Conservation (phyloP, 441 rosid species). For the Manihot esculenta region DNA sequence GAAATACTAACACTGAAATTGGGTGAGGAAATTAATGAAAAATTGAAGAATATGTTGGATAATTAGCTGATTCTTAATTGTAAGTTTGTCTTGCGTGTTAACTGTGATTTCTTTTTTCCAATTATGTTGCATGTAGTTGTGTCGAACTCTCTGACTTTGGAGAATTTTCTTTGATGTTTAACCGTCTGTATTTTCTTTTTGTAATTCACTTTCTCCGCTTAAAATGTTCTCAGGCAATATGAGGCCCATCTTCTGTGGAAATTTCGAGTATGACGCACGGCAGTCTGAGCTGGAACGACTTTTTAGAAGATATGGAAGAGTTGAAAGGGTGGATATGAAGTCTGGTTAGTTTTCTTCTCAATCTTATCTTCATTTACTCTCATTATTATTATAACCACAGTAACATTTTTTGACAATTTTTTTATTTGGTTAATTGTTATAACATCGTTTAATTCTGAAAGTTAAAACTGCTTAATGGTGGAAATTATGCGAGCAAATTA, state of each 20-base stretch:
- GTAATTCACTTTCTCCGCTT: neutral
- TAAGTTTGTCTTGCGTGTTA: too few relatives aligned
- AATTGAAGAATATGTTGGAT: neutral
- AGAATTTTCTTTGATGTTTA: neutral
- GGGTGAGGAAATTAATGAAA: neutral
- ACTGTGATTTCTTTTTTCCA: too few relatives aligned
- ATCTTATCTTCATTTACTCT: neutral
- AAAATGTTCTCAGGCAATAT: conserved; percentile 28
- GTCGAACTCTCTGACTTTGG: neutral
- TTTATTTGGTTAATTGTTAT: neutral
- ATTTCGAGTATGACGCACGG: conserved; percentile 90
- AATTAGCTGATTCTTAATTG: neutral
- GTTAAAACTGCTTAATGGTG: neutral
- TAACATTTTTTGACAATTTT: neutral
- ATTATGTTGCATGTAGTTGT: too few relatives aligned
- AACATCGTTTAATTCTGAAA: neutral
- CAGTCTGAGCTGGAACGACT: conserved; percentile 90
- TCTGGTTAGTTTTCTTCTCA: conserved; percentile 43
- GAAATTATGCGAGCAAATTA: neutral
- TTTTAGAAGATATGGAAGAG: conserved; percentile 80
- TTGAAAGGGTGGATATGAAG: conserved; percentile 95
- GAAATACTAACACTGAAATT: too few relatives aligned
- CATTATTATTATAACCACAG: neutral
- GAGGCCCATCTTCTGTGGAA: conserved; percentile 94
- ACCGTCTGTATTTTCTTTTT: neutral